Evolutionary conservation across 2,329 filamentous ascomycete genomes (phyloP), one percentile per base, ranked within the genome.

Genomic region (Blastomyces percursus): DNA sequence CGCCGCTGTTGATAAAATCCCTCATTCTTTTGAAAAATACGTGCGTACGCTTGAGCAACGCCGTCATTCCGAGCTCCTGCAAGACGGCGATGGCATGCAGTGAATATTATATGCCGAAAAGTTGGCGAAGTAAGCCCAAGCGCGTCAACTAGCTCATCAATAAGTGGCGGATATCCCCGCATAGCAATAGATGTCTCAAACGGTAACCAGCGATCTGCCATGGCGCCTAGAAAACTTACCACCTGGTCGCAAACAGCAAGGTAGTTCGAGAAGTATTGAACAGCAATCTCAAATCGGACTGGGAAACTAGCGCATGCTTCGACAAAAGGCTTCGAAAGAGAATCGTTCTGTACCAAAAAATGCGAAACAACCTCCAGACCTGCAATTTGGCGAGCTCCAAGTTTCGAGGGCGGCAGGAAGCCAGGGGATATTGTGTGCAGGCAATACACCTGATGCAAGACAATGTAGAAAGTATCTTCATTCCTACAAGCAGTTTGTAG

Each of bases 391-490:
- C 66, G 58, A n/a, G 64, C 63, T 3, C 77, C 67, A 55, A 77
- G 70, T 1, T 74, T 72, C 14, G 79, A 69, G 2, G 78, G 64
- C 14, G 59, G 73, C 4, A 82, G 69, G 2, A 21, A 19, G 5
- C 69, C 64, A 1, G 66, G 60, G 0, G 71, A 74, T 21, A 76
- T 70, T 3, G 79, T 80, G 80, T 82, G 84, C 24, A 81, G 69
- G 69, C 85, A 88, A 71, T 84, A 86, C 1, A 87, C 64, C 69
- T 89, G 86, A 69, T 89, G 87, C 14, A 89, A 70, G 6, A 81
- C 77, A 59, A 91, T 67, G 69, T 87, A 91, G 69, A 88, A 84
- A 56, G 77, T 65, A 70, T 92, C 89, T 4, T 79, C 72, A 0
- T 70, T 67, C 1, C 65, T 52, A 66, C 84, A 87, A 1, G 88